Base-by-base conservation (phyloP, 2,329 filamentous ascomycete genomes). In the Fonsecaea pedrosoi region DNA sequence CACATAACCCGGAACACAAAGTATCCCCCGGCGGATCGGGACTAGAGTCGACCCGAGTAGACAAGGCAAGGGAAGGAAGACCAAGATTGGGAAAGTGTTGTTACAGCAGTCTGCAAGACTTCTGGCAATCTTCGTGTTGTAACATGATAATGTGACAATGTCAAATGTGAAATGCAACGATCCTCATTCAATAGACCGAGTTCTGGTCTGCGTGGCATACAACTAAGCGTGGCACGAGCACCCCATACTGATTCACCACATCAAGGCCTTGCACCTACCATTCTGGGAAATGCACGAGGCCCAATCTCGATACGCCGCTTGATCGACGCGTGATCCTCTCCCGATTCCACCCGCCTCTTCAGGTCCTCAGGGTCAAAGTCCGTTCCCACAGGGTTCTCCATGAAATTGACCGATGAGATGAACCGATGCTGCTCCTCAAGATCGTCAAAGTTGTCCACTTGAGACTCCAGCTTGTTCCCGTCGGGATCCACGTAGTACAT, bases 401-500 rank as follows among this genome's bases (percentile, higher is more conserved):
- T 30, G 25, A 60, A 65, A 4, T 42, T 37, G 1, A 30, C 5
- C 7, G 63, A 61, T 1, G 30, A 25, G 30, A 62, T 32, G 30
- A 62, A 58, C 12, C 12, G 10, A 12, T 55, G 53, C 10, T 15
- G 32, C 42, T 63, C 64, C 15, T 62, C 64, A 8, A n/a, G 8
- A 10, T 25, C 54, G 30, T 57, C 54, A 57, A 82, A 81, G 58
- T 79, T 80, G 62, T 82, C 80, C 2, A 82, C 78, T 70, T 84
- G 81, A 3, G 77, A 79, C 74, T 85, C 83, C 37, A 84, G 60
- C 69, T 74, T 66, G 72, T 84, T 84, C n/a, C 81, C 80, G 70
- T 85, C 82, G 5, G 82, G 82, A 71, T 85, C 83, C 7, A 69
- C 63, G 70, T 84, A 84, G 72, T 85, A 84, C 45, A 84, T 79